phyloP scores from a whole-genome alignment of 441 rosid genomes.

The Euphorbia corollata region DNA sequence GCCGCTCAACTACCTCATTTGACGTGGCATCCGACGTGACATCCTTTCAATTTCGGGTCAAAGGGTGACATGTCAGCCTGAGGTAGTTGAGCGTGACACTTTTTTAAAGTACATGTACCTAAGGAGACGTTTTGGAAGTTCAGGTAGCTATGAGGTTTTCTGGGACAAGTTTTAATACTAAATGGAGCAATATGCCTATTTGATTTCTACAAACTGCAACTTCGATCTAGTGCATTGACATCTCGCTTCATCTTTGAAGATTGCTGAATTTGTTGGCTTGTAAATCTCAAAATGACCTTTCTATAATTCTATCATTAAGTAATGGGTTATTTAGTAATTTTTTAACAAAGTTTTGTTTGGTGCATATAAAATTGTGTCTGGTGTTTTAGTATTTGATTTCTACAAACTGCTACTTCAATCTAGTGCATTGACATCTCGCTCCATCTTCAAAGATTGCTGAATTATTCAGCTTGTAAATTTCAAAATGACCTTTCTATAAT shows the following conservation, averaged over 20 bases:
- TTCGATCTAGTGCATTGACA: background rate
- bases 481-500: background rate
- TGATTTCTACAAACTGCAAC: background rate
- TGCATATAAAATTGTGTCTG: background rate
- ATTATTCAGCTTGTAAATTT: background rate
- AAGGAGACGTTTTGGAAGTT: too few relatives aligned
- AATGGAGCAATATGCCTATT: too few relatives aligned
- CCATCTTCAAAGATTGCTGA: background rate
- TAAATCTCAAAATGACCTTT: background rate
- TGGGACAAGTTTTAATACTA: too few relatives aligned
- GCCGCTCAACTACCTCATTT: too few relatives aligned
- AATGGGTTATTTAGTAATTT: background rate
- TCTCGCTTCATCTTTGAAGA: background rate
- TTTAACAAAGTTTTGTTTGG: background rate
- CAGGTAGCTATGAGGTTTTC: too few relatives aligned
- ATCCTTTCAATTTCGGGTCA: too few relatives aligned
- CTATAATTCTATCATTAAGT: background rate
- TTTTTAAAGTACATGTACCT: too few relatives aligned
- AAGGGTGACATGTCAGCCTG: too few relatives aligned
- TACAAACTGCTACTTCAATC: background rate
- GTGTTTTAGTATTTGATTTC: conserved; percentile 3
- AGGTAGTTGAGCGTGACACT: too few relatives aligned
- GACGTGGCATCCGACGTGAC: too few relatives aligned
- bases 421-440: background rate
- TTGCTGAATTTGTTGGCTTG: too few relatives aligned